phyloP scores from a whole-genome alignment of 768 basidiomycete species.

The Boletus rubescentipes region DNA sequence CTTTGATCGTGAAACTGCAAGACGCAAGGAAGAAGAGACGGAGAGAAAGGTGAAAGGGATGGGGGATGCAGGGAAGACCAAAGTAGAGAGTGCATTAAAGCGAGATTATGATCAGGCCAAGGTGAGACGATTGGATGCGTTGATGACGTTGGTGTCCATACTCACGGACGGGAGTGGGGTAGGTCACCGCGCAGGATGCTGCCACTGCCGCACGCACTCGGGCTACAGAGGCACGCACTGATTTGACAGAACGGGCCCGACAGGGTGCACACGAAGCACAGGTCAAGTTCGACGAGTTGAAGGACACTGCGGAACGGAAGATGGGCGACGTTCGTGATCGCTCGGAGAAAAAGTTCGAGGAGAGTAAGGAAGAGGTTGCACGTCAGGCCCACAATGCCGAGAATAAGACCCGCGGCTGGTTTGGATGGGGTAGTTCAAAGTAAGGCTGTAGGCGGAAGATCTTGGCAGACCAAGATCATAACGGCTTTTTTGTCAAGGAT shows the following conservation, averaged over 20 bases:
- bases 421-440: slow-evolving; percentile 39
- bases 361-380: slow-evolving; percentile 27
- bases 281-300: slow-evolving; percentile 25
- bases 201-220: slow-evolving; percentile 8
- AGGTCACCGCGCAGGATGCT: slow-evolving; percentile 25
- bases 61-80: slow-evolving; percentile 33
- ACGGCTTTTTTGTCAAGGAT: background rate
- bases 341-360: slow-evolving; percentile 29
- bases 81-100: slow-evolving; percentile 26
- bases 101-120: slow-evolving; percentile 35
- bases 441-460: slow-evolving; percentile 1
- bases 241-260: slow-evolving; percentile 25
- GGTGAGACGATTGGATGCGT: slow-evolving; percentile 22
- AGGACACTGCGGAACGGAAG: slow-evolving; percentile 24
- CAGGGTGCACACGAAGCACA: slow-evolving; percentile 27
- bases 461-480: background rate
- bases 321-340: slow-evolving; percentile 24
- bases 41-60: slow-evolving; percentile 28
- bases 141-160: no score
- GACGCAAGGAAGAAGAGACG: slow-evolving; percentile 34
- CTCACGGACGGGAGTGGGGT: background rate
- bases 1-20: slow-evolving; percentile 22
- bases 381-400: slow-evolving; percentile 26
- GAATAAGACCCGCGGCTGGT: slow-evolving; percentile 35
- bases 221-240: slow-evolving; percentile 26